A percentile compares a stretch with the other conserved stretches of the same genome.
These are phyloP conservation scores for Agrostemma githago DNA, from an alignment of 148 eudicot genomes.

Conservation along the genomic window DNA sequence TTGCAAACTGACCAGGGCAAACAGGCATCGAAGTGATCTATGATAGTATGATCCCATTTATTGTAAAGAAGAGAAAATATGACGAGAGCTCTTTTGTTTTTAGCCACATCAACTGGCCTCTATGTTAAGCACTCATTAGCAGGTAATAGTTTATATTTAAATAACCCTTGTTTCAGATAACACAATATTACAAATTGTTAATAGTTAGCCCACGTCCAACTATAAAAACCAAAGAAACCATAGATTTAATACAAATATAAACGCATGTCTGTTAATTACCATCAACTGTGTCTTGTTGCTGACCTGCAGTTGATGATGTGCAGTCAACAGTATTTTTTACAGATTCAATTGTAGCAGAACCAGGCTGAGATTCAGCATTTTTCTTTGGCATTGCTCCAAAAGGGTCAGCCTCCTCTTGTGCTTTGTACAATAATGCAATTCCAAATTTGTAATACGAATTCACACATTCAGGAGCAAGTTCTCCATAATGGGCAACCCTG, in stretches of 20 bases:
- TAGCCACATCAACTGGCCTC: background rate
- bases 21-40: background rate
- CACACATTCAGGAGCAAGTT: conserved; percentile 86
- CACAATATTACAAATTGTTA: background rate
- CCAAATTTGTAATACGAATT: conserved; percentile 76
- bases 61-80: background rate
- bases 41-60: background rate
- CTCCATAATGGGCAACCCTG: conserved; percentile 78
- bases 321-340: conserved; percentile 29
- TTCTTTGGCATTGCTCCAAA: conserved; percentile 73
- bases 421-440: conserved; percentile 78
- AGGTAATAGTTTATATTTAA: background rate
- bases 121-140: background rate
- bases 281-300: conserved; percentile 36
- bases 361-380: conserved; percentile 50
- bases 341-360: conserved; percentile 45
- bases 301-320: conserved; percentile 52
- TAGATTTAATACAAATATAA: background rate
- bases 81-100: background rate
- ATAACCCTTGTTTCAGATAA: background rate
- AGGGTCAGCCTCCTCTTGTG: conserved; percentile 95
- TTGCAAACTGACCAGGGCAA: background rate
- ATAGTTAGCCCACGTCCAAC: background rate
- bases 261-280: conserved; percentile 33
- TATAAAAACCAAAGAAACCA: no score